Percentiles rank a stretch among this genome's conserved stretches.
phyloP scores from a whole-genome alignment of 2,329 filamentous ascomycete genomes.

The Trichoderma cornu-damae region DNA sequence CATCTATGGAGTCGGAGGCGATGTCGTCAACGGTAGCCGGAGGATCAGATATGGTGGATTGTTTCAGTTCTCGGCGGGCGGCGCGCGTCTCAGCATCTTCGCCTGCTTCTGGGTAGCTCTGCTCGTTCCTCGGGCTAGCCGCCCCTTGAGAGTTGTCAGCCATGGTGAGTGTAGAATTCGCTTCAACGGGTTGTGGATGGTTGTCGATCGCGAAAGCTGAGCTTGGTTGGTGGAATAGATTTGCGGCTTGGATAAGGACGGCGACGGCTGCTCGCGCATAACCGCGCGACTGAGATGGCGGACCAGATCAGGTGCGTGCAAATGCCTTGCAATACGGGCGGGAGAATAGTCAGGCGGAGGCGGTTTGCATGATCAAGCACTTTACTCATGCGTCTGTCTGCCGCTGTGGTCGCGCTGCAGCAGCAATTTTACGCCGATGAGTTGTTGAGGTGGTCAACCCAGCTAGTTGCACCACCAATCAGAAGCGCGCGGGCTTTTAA shows the following conservation, averaged over 20 bases:
- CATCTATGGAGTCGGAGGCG: slow-evolving; percentile 20
- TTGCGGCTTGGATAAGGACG: background rate
- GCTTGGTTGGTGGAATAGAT: background rate
- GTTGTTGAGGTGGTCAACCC: slow-evolving; percentile 12
- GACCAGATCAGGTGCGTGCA: background rate
- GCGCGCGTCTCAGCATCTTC: slow-evolving; percentile 62
- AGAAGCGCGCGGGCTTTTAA: background rate
- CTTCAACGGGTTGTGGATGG: slow-evolving; percentile 17
- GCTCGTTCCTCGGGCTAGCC: slow-evolving; percentile 36
- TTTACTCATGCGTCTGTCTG: background rate
- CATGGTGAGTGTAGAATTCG: slow-evolving; percentile 32
- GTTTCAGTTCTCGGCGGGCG: slow-evolving; percentile 58
- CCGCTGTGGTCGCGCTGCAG: slow-evolving; percentile 10
- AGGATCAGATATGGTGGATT: slow-evolving; percentile 56
- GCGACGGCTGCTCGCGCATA: slow-evolving; percentile 15
- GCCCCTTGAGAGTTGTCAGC: slow-evolving; percentile 40
- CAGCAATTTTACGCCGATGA: slow-evolving; percentile 5
- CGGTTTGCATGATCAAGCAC: background rate
- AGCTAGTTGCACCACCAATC: slow-evolving; percentile 1
- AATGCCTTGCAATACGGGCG: background rate
- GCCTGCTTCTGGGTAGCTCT: slow-evolving; percentile 34
- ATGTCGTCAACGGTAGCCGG: slow-evolving; percentile 14
- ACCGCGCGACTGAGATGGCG: slow-evolving; percentile 6
- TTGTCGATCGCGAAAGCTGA: slow-evolving; percentile 21
- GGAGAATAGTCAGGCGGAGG: background rate